Conservation (phyloP, 2,329 filamentous ascomycete genomes). For the Penicillium sumatraense region DNA sequence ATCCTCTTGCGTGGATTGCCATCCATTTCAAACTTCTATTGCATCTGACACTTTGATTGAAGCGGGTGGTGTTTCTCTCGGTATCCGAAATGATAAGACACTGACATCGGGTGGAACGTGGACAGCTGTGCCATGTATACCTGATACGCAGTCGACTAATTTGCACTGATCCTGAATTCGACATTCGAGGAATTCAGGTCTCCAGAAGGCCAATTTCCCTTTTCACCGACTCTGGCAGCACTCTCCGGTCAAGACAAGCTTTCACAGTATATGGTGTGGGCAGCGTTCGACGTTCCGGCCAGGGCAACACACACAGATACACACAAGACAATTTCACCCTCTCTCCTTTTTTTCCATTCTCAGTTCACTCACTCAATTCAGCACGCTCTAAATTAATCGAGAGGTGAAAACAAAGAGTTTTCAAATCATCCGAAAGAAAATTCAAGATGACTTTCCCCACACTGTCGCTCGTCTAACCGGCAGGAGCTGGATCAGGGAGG, state of each 20-base stretch:
- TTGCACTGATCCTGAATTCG: background rate
- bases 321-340: constrained; percentile 5
- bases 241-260: background rate
- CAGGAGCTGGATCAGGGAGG: constrained; percentile 43
- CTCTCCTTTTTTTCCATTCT: constrained; percentile 2
- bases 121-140: background rate
- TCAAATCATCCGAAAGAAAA: constrained; percentile 24
- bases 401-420: constrained; percentile 16
- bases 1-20: background rate
- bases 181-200: background rate
- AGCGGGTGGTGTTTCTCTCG: background rate
- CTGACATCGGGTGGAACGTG: background rate
- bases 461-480: constrained; percentile 44
- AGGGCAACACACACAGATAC: constrained; percentile 15
- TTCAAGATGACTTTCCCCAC: constrained; percentile 32
- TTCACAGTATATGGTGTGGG: background rate
- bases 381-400: constrained; percentile 22
- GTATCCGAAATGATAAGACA: background rate
- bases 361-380: constrained; percentile 22
- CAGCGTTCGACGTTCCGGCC: constrained; percentile 10
- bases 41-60: background rate
- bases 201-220: no score
- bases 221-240: background rate
- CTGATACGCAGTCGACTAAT: background rate
- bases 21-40: background rate